Percentiles rank a stretch among this genome's conserved stretches.
phyloP scores from a whole-genome alignment of 2,329 filamentous ascomycete species.

The Epicoccum nigrum region DNA sequence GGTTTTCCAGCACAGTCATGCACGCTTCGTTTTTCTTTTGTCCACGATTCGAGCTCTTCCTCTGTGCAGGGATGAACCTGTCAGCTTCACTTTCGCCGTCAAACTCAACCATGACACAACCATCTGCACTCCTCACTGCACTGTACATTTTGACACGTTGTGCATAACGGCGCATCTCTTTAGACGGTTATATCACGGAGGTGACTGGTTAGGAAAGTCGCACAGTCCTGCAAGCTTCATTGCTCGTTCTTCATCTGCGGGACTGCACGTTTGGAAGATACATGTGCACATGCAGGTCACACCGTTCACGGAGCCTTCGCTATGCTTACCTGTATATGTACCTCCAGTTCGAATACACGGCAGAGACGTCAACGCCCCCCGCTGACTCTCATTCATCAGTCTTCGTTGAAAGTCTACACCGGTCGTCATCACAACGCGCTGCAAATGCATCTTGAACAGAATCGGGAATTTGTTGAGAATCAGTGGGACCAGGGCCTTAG shows the following conservation, averaged over 20 bases:
- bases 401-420: not conserved
- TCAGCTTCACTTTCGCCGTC: not conserved
- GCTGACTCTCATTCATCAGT: not conserved
- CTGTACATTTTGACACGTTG: slow-evolving; percentile 1
- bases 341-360: slow-evolving; percentile 5
- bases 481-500: slow-evolving; percentile 14
- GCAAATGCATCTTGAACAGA: slow-evolving; percentile 24
- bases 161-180: slow-evolving; percentile 4
- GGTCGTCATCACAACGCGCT: slow-evolving; percentile 3
- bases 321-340: slow-evolving; percentile 3
- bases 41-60: slow-evolving; percentile 5
- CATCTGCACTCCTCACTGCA: slow-evolving; percentile 5
- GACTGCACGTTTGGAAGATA: slow-evolving; percentile 12
- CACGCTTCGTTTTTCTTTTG: slow-evolving; percentile 18
- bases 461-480: slow-evolving; percentile 24
- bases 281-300: slow-evolving; percentile 14
- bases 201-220: slow-evolving; percentile 32
- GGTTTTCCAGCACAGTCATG: slow-evolving; percentile 16
- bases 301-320: slow-evolving; percentile 7
- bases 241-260: slow-evolving; percentile 18
- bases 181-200: slow-evolving; percentile 17
- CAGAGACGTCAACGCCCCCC: slow-evolving; percentile 1
- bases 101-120: not conserved
- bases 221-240: slow-evolving; percentile 24
- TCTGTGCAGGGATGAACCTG: slow-evolving; percentile 8